phyloP scores from a whole-genome alignment of 208 protist genomes.

The Endotrypanum monterogeii region DNA sequence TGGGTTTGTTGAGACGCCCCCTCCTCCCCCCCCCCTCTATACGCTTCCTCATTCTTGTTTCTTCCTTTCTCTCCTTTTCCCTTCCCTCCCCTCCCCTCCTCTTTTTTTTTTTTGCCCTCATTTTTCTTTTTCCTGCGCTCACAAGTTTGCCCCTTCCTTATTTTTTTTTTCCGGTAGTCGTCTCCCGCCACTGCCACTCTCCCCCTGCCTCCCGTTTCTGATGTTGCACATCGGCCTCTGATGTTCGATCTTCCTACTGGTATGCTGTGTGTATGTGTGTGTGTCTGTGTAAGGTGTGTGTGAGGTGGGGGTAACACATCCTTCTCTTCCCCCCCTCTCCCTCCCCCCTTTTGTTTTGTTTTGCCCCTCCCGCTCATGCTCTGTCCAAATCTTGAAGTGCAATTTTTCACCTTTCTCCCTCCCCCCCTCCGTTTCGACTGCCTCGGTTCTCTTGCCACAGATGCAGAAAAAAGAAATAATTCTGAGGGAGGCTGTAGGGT shows the following conservation, averaged over 20 bases:
- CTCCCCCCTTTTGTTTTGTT: no score
- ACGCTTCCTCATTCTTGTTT: background rate
- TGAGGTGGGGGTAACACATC: no score
- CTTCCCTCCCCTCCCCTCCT: background rate
- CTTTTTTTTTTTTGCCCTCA: background rate
- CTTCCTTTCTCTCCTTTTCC: background rate
- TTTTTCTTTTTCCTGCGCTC: constrained; percentile 5
- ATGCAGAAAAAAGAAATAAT: background rate
- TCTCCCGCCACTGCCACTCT: background rate
- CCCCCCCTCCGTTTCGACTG: background rate
- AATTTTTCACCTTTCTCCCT: background rate
- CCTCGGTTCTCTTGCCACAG: background rate
- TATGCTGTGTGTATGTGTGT: background rate
- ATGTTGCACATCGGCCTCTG: background rate
- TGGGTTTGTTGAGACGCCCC: background rate
- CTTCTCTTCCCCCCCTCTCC: no score
- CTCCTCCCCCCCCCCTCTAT: background rate
- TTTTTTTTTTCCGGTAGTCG: background rate
- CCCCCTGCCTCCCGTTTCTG: background rate
- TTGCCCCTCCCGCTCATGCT: no score
- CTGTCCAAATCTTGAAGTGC: no score
- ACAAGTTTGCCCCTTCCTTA: no score
- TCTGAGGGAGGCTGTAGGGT: background rate
- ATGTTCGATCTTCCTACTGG: no score
- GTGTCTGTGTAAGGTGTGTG: background rate